phyloP scores from a whole-genome alignment of 345 rosid genomes.

The Passiflora organensis region DNA sequence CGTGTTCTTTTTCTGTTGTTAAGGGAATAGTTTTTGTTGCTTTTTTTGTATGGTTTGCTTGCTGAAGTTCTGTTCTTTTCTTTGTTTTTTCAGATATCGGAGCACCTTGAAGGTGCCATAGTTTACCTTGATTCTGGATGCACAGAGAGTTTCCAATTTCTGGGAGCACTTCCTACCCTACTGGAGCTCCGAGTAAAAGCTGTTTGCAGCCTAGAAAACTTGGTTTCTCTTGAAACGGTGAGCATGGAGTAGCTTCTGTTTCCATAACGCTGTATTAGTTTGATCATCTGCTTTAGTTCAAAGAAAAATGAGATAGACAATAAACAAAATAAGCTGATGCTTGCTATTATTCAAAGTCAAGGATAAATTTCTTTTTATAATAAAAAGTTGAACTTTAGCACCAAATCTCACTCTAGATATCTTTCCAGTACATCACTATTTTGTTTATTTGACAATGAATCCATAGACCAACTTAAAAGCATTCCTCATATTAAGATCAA shows the following conservation, averaged over 20 bases:
- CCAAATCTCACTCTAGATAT: too few species aligned
- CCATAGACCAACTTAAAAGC: too few species aligned
- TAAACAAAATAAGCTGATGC: background rate
- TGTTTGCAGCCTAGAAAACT: constrained; percentile 77
- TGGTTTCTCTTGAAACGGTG: constrained; percentile 72
- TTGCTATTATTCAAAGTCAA: too few species aligned
- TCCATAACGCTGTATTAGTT: background rate
- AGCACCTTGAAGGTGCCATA: constrained; percentile 57
- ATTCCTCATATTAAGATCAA: too few species aligned
- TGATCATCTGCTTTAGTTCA: background rate
- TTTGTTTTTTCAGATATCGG: constrained; percentile 46
- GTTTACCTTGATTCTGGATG: constrained; percentile 90
- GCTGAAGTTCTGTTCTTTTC: constrained; percentile 4
- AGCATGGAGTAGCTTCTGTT: constrained; percentile 19
- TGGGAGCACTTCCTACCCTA: constrained; percentile 76
- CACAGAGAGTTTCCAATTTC: constrained; percentile 81
- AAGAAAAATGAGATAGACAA: background rate
- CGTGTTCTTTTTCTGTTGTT: too few species aligned
- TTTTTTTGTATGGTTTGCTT: too few species aligned
- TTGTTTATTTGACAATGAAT: too few species aligned
- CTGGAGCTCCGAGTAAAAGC: constrained; percentile 67
- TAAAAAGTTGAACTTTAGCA: too few species aligned
- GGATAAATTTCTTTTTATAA: too few species aligned
- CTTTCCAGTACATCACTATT: too few species aligned
- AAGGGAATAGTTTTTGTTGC: too few species aligned